Evolutionary conservation across 2,329 filamentous ascomycete genomes (phyloP).

Genomic region (Neocucurbitaria cava): DNA sequence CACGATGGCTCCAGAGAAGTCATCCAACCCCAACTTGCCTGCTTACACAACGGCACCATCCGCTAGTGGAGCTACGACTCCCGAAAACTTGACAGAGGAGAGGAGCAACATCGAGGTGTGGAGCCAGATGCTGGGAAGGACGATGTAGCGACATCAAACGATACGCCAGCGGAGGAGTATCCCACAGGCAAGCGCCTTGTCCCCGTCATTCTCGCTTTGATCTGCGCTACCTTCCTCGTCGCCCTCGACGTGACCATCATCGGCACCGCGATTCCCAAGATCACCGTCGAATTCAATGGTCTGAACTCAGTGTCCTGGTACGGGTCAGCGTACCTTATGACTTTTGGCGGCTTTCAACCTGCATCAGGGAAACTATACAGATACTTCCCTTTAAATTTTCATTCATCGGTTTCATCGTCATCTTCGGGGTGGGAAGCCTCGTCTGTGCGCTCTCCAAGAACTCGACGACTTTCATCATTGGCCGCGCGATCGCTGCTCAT

Average conservation of each 20-base stretch:
- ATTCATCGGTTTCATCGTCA: constrained; percentile 43
- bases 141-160: too few relatives aligned
- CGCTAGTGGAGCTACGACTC: too few relatives aligned
- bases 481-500: too few relatives aligned
- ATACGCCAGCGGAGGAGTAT: too few relatives aligned
- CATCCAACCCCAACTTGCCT: too few relatives aligned
- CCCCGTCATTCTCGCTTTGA: not conserved
- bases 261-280: constrained; percentile 39
- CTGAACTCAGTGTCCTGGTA: constrained; percentile 30
- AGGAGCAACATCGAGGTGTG: too few relatives aligned
- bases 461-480: constrained; percentile 47
- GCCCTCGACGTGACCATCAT: constrained; percentile 25
- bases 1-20: too few relatives aligned
- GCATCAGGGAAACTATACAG: constrained; percentile 57
- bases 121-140: too few relatives aligned
- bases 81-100: too few relatives aligned
- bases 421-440: constrained; percentile 64
- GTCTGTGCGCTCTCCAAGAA: constrained; percentile 56
- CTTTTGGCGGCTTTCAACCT: constrained; percentile 53
- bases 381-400: constrained; percentile 51
- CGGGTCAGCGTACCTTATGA: constrained; percentile 52
- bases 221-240: not conserved
- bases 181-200: not conserved
- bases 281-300: constrained; percentile 34
- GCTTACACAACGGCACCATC: too few relatives aligned